Percentiles rank a stretch among this genome's conserved stretches.
Evolutionary conservation across 148 eudicot species (phyloP).

Genomic region (Arbutus unedo): DNA sequence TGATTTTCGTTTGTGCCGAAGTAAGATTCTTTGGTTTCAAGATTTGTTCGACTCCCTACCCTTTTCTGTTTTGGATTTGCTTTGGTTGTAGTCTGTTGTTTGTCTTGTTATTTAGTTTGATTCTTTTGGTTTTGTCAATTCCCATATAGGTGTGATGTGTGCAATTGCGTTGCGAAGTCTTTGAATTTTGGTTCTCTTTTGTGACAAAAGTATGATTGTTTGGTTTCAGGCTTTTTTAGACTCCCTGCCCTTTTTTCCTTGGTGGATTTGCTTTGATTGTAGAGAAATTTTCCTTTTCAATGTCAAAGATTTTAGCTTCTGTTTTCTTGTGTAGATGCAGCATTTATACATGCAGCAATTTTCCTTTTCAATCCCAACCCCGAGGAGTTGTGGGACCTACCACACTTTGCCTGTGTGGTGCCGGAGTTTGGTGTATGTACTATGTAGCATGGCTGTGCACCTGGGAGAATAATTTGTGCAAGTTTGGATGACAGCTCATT

Average conservation of each 20-base stretch:
- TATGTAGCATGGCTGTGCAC: background rate
- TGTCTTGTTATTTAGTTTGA: background rate
- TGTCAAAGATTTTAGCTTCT: background rate
- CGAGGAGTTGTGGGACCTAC: background rate
- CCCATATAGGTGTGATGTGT: background rate
- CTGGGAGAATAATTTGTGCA: background rate
- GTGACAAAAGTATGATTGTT: background rate
- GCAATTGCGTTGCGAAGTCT: background rate
- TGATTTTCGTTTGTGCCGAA: background rate
- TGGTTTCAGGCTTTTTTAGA: background rate
- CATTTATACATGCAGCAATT: background rate
- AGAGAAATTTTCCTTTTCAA: background rate
- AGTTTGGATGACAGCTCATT: background rate
- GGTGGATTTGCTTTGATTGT: slow-evolving; percentile 1
- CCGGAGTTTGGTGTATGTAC: background rate
- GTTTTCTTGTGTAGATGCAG: background rate
- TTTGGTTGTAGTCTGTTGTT: background rate
- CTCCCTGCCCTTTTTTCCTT: background rate
- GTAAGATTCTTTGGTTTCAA: background rate
- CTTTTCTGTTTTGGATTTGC: background rate
- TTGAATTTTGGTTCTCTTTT: background rate
- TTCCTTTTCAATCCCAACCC: background rate
- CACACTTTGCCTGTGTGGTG: background rate
- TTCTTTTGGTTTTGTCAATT: background rate
- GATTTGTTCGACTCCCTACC: background rate